These are phyloP conservation scores for Aspergillus ustus DNA, from an alignment of 2,329 filamentous ascomycete genomes.

Conservation along the genomic window DNA sequence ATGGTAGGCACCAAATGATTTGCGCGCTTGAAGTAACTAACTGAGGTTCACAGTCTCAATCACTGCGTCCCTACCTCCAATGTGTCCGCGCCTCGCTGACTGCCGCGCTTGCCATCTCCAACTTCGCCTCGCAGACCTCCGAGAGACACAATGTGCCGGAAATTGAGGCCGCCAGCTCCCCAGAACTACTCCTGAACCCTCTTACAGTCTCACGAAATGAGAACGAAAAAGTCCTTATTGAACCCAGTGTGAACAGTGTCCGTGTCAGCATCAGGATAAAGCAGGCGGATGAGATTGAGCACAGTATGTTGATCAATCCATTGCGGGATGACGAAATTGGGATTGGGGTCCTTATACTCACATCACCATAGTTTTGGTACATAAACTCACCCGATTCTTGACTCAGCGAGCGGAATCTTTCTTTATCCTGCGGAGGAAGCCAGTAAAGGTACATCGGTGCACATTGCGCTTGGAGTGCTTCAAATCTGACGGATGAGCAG, in stretches of 20 bases:
- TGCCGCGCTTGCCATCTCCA: slow-evolving; percentile 88
- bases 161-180: slow-evolving; percentile 89
- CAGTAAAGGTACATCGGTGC: slow-evolving; percentile 73
- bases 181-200: slow-evolving; percentile 91
- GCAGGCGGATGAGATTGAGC: slow-evolving; percentile 98
- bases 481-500: slow-evolving; percentile 54
- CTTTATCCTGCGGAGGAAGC: slow-evolving; percentile 93
- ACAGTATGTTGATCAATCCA: slow-evolving; percentile 52
- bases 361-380: slow-evolving; percentile 68
- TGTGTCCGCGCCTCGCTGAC: slow-evolving; percentile 94
- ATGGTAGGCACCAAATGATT: slow-evolving; percentile 32
- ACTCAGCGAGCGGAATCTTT: slow-evolving; percentile 96
- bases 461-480: neutral
- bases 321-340: neutral
- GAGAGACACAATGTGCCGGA: slow-evolving; percentile 98
- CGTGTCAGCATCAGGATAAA: slow-evolving; percentile 99
- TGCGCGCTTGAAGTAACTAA: neutral
- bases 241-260: slow-evolving; percentile 95
- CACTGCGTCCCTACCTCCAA: slow-evolving; percentile 92
- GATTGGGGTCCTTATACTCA: neutral
- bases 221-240: slow-evolving; percentile 94
- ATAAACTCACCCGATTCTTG: slow-evolving; percentile 97
- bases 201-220: slow-evolving; percentile 92
- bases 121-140: slow-evolving; percentile 96
- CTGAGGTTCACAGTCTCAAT: slow-evolving; percentile 74